Evolutionary conservation across 2,329 filamentous ascomycete species (phyloP).

Genomic region (Pyricularia pennisetigena): DNA sequence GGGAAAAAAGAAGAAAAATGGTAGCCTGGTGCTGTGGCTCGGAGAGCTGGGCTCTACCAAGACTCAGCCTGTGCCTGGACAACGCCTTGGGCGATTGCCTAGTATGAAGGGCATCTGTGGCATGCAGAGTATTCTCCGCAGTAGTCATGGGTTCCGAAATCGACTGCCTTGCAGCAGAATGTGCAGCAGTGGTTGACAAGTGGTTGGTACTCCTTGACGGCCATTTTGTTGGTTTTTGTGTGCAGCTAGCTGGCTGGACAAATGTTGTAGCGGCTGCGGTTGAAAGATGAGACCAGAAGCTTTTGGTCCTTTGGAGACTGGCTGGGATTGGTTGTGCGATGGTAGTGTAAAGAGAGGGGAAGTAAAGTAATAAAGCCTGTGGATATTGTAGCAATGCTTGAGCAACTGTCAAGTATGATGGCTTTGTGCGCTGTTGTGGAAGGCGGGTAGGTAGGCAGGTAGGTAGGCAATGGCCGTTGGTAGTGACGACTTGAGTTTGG

Average conservation of each 20-base stretch:
- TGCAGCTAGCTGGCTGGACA: background rate
- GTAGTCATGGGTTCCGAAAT: conserved; percentile 40
- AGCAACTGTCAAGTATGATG: background rate
- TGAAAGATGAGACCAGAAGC: background rate
- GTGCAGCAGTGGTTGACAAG: conserved; percentile 41
- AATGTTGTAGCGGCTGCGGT: background rate
- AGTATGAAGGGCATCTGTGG: conserved; percentile 29
- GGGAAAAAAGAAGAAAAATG: background rate
- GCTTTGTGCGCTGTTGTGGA: background rate
- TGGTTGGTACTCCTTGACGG: conserved; percentile 28
- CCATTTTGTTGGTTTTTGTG: conserved; percentile 26
- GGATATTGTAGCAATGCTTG: background rate
- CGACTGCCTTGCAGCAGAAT: conserved; percentile 39
- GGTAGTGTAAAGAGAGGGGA: background rate
- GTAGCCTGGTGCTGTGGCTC: background rate
- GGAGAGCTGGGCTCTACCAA: background rate
- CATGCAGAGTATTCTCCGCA: conserved; percentile 32
- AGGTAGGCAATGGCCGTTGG: background rate
- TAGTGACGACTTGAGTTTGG: background rate
- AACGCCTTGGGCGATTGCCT: background rate
- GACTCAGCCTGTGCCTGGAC: background rate
- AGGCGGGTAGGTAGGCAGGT: background rate
- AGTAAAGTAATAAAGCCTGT: background rate
- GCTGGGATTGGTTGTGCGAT: background rate
- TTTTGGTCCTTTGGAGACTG: background rate